These are phyloP conservation scores for Colletotrichum truncatum DNA, from an alignment of 2,329 filamentous ascomycete genomes.

Conservation along the genomic window DNA sequence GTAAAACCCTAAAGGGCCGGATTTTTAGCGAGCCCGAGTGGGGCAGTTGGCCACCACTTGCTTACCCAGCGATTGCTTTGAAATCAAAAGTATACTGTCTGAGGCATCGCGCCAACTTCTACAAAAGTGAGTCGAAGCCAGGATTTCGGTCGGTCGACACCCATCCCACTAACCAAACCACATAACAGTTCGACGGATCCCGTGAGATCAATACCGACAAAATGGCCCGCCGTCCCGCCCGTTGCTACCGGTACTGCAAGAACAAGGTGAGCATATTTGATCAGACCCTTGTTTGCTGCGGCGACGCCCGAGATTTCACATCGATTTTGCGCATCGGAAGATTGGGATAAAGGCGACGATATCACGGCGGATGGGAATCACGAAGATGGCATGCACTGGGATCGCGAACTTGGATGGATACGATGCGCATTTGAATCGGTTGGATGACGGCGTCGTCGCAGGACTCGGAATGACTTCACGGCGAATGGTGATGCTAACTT, in stretches of 20 bases:
- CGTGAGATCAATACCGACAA: constrained; percentile 69
- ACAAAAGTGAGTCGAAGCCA: constrained; percentile 26
- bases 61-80: constrained; percentile 54
- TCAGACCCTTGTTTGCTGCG: constrained; percentile 1
- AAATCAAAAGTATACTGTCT: constrained; percentile 57
- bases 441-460: neutral
- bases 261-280: constrained; percentile 82
- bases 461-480: neutral
- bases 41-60: constrained; percentile 18
- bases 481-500: neutral
- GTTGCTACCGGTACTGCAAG: constrained; percentile 99
- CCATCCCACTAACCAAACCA: constrained; percentile 45
- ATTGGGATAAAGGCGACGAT: neutral
- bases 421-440: neutral
- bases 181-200: constrained; percentile 42
- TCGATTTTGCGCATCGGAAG: constrained; percentile 24
- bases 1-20: constrained; percentile 50
- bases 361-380: neutral
- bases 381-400: neutral
- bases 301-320: neutral
- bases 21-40: constrained; percentile 42
- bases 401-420: neutral
- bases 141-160: constrained; percentile 32
- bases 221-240: constrained; percentile 99
- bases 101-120: constrained; percentile 31